Evolutionary conservation across 352 stramenopile genomes (phyloP).

Genomic region (Pythium phragmiticola): DNA sequence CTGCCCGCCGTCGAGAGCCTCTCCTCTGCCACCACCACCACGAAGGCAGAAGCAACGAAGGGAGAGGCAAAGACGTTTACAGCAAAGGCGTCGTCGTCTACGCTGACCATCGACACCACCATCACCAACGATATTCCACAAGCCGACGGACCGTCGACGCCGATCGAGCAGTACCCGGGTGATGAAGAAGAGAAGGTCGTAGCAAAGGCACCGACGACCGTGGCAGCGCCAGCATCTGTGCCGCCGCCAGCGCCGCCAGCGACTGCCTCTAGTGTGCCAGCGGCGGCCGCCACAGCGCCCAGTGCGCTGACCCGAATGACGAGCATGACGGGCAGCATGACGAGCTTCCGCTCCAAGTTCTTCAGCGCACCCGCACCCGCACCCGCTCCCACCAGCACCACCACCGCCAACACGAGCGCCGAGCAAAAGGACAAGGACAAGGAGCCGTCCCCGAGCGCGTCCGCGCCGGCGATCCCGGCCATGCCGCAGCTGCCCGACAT

Average conservation of each 20-base stretch:
- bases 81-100: neutral
- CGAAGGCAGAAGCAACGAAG: neutral
- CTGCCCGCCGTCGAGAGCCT: neutral
- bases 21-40: neutral
- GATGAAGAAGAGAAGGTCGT: slow-evolving; percentile 14
- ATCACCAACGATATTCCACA: neutral
- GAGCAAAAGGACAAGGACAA: slow-evolving; percentile 18
- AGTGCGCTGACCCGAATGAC: slow-evolving; percentile 21
- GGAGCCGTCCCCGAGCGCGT: slow-evolving; percentile 11
- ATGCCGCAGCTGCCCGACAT: slow-evolving; percentile 33
- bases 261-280: neutral
- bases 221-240: neutral
- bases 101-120: neutral
- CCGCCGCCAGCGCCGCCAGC: neutral
- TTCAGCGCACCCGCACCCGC: neutral
- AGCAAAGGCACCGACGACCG: neutral
- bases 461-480: slow-evolving; percentile 18
- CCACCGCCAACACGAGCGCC: neutral
- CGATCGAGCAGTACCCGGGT: slow-evolving; percentile 17
- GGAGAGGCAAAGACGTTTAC: neutral
- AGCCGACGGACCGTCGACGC: slow-evolving; percentile 8
- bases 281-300: neutral
- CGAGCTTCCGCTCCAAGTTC: slow-evolving; percentile 25
- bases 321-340: slow-evolving; percentile 18
- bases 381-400: neutral